These are phyloP conservation scores for Solanum hybrid DNA, from an alignment of 305 asterid species.

Conservation along the genomic window DNA sequence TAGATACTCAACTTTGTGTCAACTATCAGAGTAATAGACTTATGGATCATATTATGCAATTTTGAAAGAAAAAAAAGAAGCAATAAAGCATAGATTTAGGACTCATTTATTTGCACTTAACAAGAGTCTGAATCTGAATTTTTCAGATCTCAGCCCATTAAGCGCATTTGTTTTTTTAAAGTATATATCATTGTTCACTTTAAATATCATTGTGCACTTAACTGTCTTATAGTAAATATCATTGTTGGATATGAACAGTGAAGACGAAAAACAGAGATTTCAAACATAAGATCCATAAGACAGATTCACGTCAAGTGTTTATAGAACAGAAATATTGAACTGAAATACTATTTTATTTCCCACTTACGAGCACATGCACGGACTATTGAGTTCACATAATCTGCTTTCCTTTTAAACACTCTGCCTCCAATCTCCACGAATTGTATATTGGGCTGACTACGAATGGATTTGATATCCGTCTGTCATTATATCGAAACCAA, in stretches of 20 bases:
- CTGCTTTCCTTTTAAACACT: constrained; percentile 71
- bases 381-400: constrained; percentile 71
- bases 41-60: not conserved
- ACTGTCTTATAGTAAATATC: not conserved
- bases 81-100: not conserved
- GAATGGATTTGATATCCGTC: constrained; percentile 85
- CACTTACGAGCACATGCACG: constrained; percentile 97
- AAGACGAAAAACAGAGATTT: not conserved
- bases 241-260: not conserved
- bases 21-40: not conserved
- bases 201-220: not conserved
- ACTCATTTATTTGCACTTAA: not conserved
- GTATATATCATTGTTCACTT: not conserved
- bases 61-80: not conserved
- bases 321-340: not conserved
- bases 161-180: not conserved
- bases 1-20: not conserved
- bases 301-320: not conserved
- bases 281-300: not conserved
- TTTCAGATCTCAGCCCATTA: not conserved
- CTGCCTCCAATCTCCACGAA: constrained; percentile 62
- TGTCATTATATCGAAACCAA: constrained; percentile 26
- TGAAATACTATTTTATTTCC: constrained; percentile 5
- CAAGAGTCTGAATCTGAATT: not conserved
- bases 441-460: constrained; percentile 76